These are phyloP conservation scores for Botryotinia globosa DNA, from an alignment of 2,329 filamentous ascomycete species.

Conservation along the genomic window DNA sequence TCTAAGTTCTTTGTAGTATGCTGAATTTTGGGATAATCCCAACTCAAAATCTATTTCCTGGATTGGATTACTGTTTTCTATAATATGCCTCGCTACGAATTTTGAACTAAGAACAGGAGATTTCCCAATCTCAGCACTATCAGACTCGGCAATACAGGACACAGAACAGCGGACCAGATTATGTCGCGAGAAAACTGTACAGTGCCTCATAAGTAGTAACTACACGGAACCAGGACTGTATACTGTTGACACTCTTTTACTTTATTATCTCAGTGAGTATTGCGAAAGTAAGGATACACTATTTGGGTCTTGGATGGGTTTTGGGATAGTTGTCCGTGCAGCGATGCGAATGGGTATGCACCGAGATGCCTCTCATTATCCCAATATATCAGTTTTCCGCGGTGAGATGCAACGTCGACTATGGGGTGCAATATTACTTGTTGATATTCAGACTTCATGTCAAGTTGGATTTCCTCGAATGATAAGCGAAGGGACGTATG, in stretches of 20 bases:
- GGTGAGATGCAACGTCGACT: slow-evolving; percentile 61
- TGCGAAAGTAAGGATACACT: slow-evolving; percentile 50
- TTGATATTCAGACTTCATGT: slow-evolving; percentile 63
- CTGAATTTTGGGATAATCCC: slow-evolving; percentile 36
- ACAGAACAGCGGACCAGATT: slow-evolving; percentile 45
- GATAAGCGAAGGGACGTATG: slow-evolving; percentile 60
- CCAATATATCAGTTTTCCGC: slow-evolving; percentile 50
- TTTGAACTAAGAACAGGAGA: slow-evolving; percentile 19
- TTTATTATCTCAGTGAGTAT: slow-evolving; percentile 53
- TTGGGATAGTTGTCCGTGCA: slow-evolving; percentile 49
- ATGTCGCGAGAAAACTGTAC: slow-evolving; percentile 50
- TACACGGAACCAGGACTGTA: slow-evolving; percentile 49
- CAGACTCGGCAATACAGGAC: slow-evolving; percentile 44
- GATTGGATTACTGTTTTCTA: slow-evolving; percentile 49
- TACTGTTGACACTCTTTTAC: slow-evolving; percentile 51
- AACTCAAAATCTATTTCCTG: slow-evolving; percentile 44
- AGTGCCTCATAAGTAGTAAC: slow-evolving; percentile 51
- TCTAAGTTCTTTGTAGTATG: slow-evolving; percentile 31
- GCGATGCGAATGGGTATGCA: slow-evolving; percentile 58
- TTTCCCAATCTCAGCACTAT: slow-evolving; percentile 37
- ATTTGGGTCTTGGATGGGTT: slow-evolving; percentile 54
- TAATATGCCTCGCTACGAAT: slow-evolving; percentile 21
- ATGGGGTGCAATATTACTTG: slow-evolving; percentile 53
- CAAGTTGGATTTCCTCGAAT: slow-evolving; percentile 67
- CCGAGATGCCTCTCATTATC: slow-evolving; percentile 50